Percentiles rank a stretch among this genome's conserved stretches.
Conservation (phyloP, 345 rosid genomes). For the Hypericum androsaemum region DNA sequence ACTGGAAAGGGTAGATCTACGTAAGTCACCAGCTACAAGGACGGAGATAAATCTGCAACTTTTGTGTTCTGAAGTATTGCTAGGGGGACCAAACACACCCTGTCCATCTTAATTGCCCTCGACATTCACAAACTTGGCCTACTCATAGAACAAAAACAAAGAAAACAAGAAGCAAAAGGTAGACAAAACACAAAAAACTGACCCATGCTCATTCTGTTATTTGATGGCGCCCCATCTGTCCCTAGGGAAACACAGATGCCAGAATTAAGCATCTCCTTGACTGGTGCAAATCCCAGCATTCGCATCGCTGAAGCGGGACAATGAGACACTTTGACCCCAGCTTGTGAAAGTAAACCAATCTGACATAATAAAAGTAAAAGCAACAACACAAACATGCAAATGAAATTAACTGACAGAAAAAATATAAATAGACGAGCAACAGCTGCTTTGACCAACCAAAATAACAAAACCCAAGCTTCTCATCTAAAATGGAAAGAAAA, state of each 20-base stretch:
- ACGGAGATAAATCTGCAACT: too few species aligned
- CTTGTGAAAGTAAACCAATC: conserved; percentile 51
- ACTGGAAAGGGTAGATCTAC: conserved; percentile 25
- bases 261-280: conserved; percentile 57
- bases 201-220: conserved; percentile 80
- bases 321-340: conserved; percentile 64
- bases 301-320: conserved; percentile 72
- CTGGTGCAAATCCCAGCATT: conserved; percentile 65
- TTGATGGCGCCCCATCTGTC: conserved; percentile 80
- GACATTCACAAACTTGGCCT: too few species aligned
- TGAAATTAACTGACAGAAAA: background rate
- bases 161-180: background rate
- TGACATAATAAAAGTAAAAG: conserved; percentile 12
- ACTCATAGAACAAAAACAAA: too few species aligned
- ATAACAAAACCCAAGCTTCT: too few species aligned
- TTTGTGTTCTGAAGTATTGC: too few species aligned
- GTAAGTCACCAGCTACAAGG: background rate
- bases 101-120: too few species aligned
- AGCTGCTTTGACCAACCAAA: too few species aligned
- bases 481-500: too few species aligned
- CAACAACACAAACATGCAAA: background rate
- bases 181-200: conserved; percentile 14
- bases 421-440: background rate
- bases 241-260: conserved; percentile 58
- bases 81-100: too few species aligned